Conservation (phyloP, 768 basidiomycete genomes). For the Xanthoconium purpureum region DNA sequence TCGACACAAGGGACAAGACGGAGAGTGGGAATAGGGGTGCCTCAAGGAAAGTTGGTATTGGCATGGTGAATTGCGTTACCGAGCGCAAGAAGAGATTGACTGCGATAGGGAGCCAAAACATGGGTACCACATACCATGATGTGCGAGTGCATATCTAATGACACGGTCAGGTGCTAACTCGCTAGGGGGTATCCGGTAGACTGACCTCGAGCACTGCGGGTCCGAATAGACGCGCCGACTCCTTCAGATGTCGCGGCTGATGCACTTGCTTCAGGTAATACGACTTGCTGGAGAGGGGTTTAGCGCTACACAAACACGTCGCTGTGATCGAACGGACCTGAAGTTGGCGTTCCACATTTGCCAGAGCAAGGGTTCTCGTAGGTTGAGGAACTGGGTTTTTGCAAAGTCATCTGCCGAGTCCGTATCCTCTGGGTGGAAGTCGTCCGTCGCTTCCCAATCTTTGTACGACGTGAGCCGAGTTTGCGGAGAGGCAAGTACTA, state of each 20-base stretch:
- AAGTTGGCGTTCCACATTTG: conserved; percentile 91
- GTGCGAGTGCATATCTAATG: conserved; percentile 75
- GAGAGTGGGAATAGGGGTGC: conserved; percentile 55
- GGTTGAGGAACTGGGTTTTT: conserved; percentile 89
- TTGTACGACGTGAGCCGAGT: conserved; percentile 5
- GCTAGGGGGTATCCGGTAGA: neutral
- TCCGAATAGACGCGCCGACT: conserved; percentile 86
- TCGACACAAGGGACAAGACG: conserved; percentile 46
- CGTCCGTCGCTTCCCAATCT: conserved; percentile 90
- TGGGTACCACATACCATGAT: conserved; percentile 90
- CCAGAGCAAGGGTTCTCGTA: conserved; percentile 74
- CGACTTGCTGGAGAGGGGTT: conserved; percentile 59
- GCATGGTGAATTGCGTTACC: conserved; percentile 73
- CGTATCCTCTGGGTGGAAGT: conserved; percentile 91
- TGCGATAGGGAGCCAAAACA: conserved; percentile 88
- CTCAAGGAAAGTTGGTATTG: conserved; percentile 60
- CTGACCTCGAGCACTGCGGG: conserved; percentile 75
- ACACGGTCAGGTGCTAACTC: neutral
- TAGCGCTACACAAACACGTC: neutral
- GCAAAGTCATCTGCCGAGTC: conserved; percentile 77
- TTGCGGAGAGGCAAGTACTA: neutral
- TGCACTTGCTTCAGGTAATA: conserved; percentile 97
- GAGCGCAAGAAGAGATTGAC: conserved; percentile 78
- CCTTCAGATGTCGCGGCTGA: conserved; percentile 83
- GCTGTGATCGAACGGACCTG: conserved; percentile 44